A percentile compares a stretch with the other conserved stretches of the same genome.
Evolutionary conservation across 2,329 filamentous ascomycete species (phyloP).

Genomic region (Colletotrichum karsti): DNA sequence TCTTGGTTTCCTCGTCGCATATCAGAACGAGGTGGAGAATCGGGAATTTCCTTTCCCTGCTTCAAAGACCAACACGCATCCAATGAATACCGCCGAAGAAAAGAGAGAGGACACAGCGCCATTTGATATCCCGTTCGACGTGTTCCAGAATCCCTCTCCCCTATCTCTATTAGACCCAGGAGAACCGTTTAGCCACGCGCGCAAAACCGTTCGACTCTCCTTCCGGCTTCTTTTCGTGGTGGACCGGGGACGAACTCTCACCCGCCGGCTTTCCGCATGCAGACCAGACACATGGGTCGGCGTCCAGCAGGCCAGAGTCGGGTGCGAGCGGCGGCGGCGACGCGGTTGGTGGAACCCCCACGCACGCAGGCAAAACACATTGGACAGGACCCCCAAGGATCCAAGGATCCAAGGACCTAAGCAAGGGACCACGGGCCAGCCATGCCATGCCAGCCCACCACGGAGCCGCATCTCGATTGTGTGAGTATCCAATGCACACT

Average conservation of each 20-base stretch:
- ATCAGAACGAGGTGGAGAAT: slow-evolving; percentile 1
- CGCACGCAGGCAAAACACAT: background rate
- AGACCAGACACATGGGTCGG: too few relatives aligned
- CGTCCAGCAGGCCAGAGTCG: too few relatives aligned
- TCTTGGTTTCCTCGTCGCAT: background rate
- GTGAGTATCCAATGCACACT: background rate
- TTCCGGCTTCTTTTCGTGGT: slow-evolving; percentile 30
- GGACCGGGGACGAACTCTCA: background rate
- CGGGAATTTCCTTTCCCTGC: slow-evolving; percentile 11
- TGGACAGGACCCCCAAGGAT: background rate
- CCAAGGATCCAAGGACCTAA: background rate
- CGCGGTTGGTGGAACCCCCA: slow-evolving; percentile 17
- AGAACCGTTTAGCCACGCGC: background rate
- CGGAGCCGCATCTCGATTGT: slow-evolving; percentile 20
- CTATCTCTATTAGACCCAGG: slow-evolving; percentile 1
- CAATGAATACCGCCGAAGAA: background rate
- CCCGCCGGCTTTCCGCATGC: background rate
- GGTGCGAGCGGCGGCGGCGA: background rate
- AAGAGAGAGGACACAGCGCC: background rate
- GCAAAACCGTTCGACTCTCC: background rate
- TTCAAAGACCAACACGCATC: background rate
- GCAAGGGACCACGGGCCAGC: background rate
- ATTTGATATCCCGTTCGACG: background rate
- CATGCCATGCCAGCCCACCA: background rate
- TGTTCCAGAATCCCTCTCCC: slow-evolving; percentile 3